Conservation (phyloP, 176 grass and related monocot genomes). For the Avena atlantica region DNA sequence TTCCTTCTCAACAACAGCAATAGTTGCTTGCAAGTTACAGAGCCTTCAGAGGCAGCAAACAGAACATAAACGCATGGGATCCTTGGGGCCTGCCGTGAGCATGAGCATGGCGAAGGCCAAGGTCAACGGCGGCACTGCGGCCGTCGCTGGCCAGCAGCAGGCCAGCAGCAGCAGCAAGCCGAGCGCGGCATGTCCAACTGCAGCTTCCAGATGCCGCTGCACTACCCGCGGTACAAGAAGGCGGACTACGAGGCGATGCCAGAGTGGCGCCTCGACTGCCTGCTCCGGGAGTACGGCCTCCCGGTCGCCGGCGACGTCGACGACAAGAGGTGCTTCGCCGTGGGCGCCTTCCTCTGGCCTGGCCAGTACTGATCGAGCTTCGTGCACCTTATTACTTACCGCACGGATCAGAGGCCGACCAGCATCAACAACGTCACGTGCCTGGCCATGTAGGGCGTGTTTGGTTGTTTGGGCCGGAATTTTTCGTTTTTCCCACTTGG, state of each 20-base stretch:
- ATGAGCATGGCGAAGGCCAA: conserved; percentile 46
- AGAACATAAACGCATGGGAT: conserved; percentile 36
- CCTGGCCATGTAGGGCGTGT: no score
- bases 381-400: background rate
- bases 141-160: background rate
- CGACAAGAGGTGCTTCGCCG: conserved; percentile 63
- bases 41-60: background rate
- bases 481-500: no score
- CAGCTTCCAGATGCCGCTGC: conserved; percentile 70
- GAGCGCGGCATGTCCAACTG: conserved; percentile 29
- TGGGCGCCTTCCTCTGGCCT: conserved; percentile 75
- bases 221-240: conserved; percentile 72
- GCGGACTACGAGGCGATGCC: conserved; percentile 88
- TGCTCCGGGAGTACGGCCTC: conserved; percentile 77
- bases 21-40: no score
- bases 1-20: background rate
- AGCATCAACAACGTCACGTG: background rate
- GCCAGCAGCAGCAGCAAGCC: background rate
- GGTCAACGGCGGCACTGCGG: conserved; percentile 1
- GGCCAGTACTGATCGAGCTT: conserved; percentile 43
- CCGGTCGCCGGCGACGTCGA: conserved; percentile 54
- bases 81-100: conserved; percentile 41
- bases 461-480: no score
- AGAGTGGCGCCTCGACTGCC: conserved; percentile 72
- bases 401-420: background rate